A percentile compares a stretch with the other conserved stretches of the same genome.
These are phyloP conservation scores for Prillingera fragicola DNA, from an alignment of 1,284 basidiomycete genomes.

Conservation along the genomic window DNA sequence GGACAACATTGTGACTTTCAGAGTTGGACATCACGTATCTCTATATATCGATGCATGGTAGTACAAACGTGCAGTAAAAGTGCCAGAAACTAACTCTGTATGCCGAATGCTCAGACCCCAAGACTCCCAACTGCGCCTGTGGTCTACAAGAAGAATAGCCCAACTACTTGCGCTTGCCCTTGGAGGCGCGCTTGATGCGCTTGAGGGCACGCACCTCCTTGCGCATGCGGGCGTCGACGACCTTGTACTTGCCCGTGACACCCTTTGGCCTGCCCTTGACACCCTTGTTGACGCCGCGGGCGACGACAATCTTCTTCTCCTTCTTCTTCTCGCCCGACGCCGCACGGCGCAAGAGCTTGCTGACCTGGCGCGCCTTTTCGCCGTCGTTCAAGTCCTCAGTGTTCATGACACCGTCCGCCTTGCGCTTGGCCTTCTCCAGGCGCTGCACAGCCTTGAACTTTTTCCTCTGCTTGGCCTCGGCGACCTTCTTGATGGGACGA, in stretches of 20 bases:
- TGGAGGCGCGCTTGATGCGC: slow-evolving; percentile 38
- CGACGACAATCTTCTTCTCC: slow-evolving; percentile 81
- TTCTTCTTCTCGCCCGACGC: slow-evolving; percentile 54
- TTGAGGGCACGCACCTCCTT: slow-evolving; percentile 44
- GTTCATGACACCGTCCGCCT: slow-evolving; percentile 90
- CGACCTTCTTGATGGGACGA: slow-evolving; percentile 97
- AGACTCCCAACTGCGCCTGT: too few relatives aligned
- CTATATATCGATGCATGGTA: too few relatives aligned
- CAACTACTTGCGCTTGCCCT: slow-evolving; percentile 26
- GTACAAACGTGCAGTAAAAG: too few relatives aligned
- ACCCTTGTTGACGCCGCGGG: slow-evolving; percentile 82
- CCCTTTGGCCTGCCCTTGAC: slow-evolving; percentile 92
- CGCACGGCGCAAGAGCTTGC: slow-evolving; percentile 83
- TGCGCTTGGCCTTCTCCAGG: slow-evolving; percentile 89
- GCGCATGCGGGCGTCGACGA: slow-evolving; percentile 65
- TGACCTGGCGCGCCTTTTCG: slow-evolving; percentile 90
- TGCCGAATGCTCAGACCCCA: too few relatives aligned
- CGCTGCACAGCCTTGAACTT: slow-evolving; percentile 82
- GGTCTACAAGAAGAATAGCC: neutral
- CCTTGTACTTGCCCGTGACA: slow-evolving; percentile 85
- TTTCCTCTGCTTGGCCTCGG: slow-evolving; percentile 96
- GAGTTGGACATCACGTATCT: too few relatives aligned
- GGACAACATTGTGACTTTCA: too few relatives aligned
- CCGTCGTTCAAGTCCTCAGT: slow-evolving; percentile 85
- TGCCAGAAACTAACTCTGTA: too few relatives aligned